Conservation (phyloP, 2,329 filamentous ascomycete species). For the Diaporthe destruens region DNA sequence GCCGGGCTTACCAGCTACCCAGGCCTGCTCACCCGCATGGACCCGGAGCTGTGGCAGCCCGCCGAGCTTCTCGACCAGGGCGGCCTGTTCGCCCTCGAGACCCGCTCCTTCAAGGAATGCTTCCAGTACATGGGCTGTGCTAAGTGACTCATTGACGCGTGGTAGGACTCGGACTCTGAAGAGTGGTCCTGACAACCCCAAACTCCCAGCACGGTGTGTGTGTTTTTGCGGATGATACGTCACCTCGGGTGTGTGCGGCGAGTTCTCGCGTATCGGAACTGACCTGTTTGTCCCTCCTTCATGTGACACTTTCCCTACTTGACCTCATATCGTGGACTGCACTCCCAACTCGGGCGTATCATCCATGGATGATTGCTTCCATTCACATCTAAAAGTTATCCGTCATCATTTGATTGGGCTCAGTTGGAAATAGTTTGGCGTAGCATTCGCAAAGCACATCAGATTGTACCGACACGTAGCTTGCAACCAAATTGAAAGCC, state of each 20-base stretch:
- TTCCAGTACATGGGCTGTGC: conserved; percentile 38
- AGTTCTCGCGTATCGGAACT: background rate
- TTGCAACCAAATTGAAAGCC: conserved; percentile 9
- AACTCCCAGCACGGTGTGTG: background rate
- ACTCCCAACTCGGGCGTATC: background rate
- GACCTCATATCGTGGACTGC: background rate
- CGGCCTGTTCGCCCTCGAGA: conserved; percentile 45
- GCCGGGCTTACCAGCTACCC: conserved; percentile 55
- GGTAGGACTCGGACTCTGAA: conserved; percentile 9
- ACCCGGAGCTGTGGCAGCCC: conserved; percentile 45
- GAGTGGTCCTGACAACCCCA: background rate
- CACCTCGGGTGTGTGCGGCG: background rate
- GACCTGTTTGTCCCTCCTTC: conserved; percentile 26
- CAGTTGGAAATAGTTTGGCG: background rate
- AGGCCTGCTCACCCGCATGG: conserved; percentile 54
- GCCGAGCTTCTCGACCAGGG: conserved; percentile 41
- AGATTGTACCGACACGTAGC: conserved; percentile 7
- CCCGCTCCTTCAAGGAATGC: conserved; percentile 41
- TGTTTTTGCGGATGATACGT: background rate
- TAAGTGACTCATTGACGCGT: conserved; percentile 22
- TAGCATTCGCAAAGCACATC: background rate
- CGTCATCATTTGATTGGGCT: background rate
- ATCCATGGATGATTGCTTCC: too few species aligned
- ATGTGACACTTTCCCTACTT: background rate
- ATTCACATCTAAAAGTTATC: background rate